Evolutionary conservation across 2,329 filamentous ascomycete species (phyloP), one percentile per base, ranked within the genome.

Genomic region (Clarireedia hainanense): DNA sequence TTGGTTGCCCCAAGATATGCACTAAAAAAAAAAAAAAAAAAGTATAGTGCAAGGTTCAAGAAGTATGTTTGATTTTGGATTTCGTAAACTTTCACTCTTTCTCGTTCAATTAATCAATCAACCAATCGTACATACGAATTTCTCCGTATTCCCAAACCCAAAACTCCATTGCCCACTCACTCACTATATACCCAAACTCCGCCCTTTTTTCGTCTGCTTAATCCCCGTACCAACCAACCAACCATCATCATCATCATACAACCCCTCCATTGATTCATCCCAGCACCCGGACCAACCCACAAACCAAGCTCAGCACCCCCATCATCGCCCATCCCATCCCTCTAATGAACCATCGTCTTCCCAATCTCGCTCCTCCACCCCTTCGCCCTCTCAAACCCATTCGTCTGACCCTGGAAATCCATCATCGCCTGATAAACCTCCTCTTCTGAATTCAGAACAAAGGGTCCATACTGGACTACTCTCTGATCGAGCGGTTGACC

Each of bases 351-450:
- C 61, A 63, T 65, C 5, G 53, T 59, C 78, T 90, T 91, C 39
- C 88, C 89, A 78, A 96, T 95, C 74, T 95, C 86, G 67, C 87
- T 91, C 71, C 85, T 74, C 90, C 91, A 96, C 30, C 83, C 81
- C 61, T 82, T 78, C 1, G 88, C 88, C 60, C 88, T 77, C 74
- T 94, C 89, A 64, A 94, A 94, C 4, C 89, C 89, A 70, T 92
- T 91, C 39, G 79, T 76, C 60, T 81, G 77, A 14, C 77, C 83
- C 72, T 88, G 85, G 66, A 83, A 94, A 69, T 94, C 88, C 64
- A 81, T 73, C 71, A 94, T 77, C 1, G 89, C 88, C 74, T 92
- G 79, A 65, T 87, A 84, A 4, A 92, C 85, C 62, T 88, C 83
- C 52, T 88, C 83, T 67, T 86, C 76, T 43, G 79, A 81, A 58